Percentiles rank a stretch among this genome's conserved stretches.
Conservation (phyloP, 495 filamentous ascomycete genomes). For the Neurospora sp. region DNA sequence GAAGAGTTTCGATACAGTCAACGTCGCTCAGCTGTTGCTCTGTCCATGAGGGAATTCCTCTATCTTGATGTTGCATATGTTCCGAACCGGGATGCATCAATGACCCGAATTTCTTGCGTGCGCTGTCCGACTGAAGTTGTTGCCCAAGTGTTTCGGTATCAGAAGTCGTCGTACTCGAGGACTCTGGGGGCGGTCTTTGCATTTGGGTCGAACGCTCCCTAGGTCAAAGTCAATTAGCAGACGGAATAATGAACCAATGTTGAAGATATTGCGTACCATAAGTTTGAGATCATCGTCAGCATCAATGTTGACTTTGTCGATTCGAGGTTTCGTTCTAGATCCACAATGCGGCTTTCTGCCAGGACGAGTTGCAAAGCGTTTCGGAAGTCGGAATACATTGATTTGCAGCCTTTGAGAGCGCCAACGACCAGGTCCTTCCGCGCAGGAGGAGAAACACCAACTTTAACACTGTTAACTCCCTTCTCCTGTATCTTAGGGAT, state of each 20-base stretch:
- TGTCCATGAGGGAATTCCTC: not conserved
- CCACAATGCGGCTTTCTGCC: not conserved
- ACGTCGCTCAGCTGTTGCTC: not conserved
- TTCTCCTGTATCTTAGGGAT: not conserved
- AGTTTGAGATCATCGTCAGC: not conserved
- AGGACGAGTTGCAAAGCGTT: not conserved
- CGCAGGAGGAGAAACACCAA: not conserved
- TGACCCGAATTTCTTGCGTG: not conserved
- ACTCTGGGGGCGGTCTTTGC: not conserved
- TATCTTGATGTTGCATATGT: not conserved
- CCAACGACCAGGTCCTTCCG: not conserved
- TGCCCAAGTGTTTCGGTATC: not conserved
- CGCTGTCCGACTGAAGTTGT: not conserved
- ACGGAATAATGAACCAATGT: not conserved
- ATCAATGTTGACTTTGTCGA: not conserved
- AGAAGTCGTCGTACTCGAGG: not conserved
- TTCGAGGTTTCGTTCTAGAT: not conserved
- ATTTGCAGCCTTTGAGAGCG: not conserved
- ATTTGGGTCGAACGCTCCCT: not conserved
- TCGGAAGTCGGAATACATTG: not conserved
- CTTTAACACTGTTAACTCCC: not conserved
- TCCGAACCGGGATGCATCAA: not conserved
- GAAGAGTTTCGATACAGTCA: not conserved
- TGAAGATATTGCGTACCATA: not conserved
- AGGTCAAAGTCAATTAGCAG: not conserved